Evolutionary conservation across 805 yeast genomes (phyloP).

Genomic region (Pichia nakasei): DNA sequence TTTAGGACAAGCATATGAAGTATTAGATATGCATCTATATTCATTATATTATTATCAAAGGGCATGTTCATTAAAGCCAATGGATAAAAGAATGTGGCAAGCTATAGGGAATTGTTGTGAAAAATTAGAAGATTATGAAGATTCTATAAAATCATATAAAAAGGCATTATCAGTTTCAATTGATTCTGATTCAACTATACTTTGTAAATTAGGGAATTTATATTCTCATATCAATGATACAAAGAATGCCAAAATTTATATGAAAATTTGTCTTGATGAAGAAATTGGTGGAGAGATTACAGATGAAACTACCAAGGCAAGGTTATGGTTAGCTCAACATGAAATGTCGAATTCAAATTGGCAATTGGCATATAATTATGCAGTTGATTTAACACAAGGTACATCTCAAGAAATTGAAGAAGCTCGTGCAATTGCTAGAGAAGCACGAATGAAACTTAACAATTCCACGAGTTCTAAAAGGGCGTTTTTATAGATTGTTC

Average conservation of each 20-base stretch:
- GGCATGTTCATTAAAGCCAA: constrained; percentile 81
- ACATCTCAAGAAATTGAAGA: constrained; percentile 85
- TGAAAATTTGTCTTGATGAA: constrained; percentile 60
- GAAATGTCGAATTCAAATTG: constrained; percentile 51
- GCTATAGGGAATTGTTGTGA: constrained; percentile 88
- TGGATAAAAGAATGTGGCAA: constrained; percentile 93
- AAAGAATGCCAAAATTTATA: constrained; percentile 48
- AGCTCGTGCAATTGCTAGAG: constrained; percentile 75
- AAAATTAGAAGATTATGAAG: constrained; percentile 58
- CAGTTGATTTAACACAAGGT: constrained; percentile 61
- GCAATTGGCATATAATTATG: constrained; percentile 63
- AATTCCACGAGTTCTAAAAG: neutral
- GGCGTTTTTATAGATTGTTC: neutral
- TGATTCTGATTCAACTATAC: constrained; percentile 44
- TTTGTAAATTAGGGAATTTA: constrained; percentile 61
- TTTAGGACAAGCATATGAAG: constrained; percentile 95
- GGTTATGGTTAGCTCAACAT: constrained; percentile 76
- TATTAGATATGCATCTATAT: constrained; percentile 87
- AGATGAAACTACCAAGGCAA: constrained; percentile 70
- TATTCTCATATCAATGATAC: constrained; percentile 48
- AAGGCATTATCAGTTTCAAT: constrained; percentile 54
- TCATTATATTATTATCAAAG: constrained; percentile 88
- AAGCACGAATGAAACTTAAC: constrained; percentile 51
- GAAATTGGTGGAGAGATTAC: constrained; percentile 57
- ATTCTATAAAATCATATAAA: constrained; percentile 73